Evolutionary conservation across 352 stramenopile genomes (phyloP).

Genomic region (Pelagophyceae sp.): DNA sequence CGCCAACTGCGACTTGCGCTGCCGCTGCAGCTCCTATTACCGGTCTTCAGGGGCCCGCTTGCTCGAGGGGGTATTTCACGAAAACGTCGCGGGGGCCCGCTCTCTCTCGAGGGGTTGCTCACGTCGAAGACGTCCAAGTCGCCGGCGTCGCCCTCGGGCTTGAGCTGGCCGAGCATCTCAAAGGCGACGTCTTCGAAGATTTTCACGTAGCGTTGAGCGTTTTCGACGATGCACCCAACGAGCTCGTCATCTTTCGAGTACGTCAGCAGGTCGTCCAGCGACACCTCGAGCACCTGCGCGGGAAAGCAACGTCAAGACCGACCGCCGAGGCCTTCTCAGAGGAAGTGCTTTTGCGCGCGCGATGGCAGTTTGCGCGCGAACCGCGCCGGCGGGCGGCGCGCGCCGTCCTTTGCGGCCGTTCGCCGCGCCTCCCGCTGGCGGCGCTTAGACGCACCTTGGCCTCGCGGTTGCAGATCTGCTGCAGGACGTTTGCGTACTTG

Average conservation of each 20-base stretch:
- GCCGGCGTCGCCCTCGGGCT: constrained; percentile 21
- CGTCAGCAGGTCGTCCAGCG: constrained; percentile 38
- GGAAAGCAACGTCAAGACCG: too few relatives aligned
- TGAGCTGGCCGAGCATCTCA: constrained; percentile 56
- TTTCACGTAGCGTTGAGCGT: constrained; percentile 71
- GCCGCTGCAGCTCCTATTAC: neutral
- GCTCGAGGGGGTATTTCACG: constrained; percentile 2
- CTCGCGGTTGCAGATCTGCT: neutral
- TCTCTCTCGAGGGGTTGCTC: constrained; percentile 43
- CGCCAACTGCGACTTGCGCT: constrained; percentile 14
- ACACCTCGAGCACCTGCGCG: constrained; percentile 30
- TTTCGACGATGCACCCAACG: constrained; percentile 64
- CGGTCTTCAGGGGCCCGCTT: neutral
- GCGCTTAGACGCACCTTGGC: neutral
- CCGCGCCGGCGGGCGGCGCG: too few relatives aligned
- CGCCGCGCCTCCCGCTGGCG: too few relatives aligned
- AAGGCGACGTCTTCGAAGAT: constrained; percentile 74
- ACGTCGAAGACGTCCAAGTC: constrained; percentile 52
- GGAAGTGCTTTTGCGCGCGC: neutral
- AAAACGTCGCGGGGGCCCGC: neutral
- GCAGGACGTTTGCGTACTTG: neutral
- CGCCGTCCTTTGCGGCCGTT: too few relatives aligned
- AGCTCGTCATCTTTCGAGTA: constrained; percentile 64
- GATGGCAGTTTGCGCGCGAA: too few relatives aligned
- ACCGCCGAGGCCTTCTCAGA: neutral